Evolutionary conservation across 1,139 yeast species (phyloP), one percentile per base, ranked within the genome.

Genomic region (Hansenula lynferdii): DNA sequence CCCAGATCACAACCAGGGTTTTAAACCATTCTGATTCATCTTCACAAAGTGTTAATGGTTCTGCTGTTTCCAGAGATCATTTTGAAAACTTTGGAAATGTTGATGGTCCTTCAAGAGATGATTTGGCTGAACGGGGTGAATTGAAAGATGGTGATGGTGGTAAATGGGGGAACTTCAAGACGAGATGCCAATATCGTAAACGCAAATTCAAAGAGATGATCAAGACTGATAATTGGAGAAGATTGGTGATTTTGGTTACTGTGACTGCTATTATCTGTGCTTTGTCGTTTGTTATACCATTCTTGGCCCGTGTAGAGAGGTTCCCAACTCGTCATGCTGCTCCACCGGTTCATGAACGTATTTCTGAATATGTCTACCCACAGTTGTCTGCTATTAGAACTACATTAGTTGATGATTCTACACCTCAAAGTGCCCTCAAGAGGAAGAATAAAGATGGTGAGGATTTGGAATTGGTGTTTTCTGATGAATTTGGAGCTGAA

Each of bases 401-500:
- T 1, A 43, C 52, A 7, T 58, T 77, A 36, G 58, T 77, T 14
- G 84, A 77, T 50, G 73, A 77, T 17, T 81, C 76, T 50, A 77
- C 83, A 3, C 84, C 84, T 4, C 41, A 48, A 4, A 54, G 51
- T 23, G 75, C 70, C 2, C 48, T 51, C 21, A 61, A 69, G 0
- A 67, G 66, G 45, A 57, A 54, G 23, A 60, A 67, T 2, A 62
- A 54, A 40, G 67, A 61, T 43, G 82, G 82, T 8, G 67, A 69
- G 14, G 50, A 51, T 10, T 77, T 82, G 83, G 40, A 46, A 2
- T 62, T 77, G 45, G 80, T 71, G 0, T 77, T 77, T 47, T 68
- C 76, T 17, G 84, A 77, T 53, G 84, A 77, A 53, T 77, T 77
- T 51, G 71, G 72, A 45, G 79, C 69, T 9, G 79, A 70, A 47